Conservation (phyloP, 2,329 filamentous ascomycete genomes). For the Salinomyces thailandicus region DNA sequence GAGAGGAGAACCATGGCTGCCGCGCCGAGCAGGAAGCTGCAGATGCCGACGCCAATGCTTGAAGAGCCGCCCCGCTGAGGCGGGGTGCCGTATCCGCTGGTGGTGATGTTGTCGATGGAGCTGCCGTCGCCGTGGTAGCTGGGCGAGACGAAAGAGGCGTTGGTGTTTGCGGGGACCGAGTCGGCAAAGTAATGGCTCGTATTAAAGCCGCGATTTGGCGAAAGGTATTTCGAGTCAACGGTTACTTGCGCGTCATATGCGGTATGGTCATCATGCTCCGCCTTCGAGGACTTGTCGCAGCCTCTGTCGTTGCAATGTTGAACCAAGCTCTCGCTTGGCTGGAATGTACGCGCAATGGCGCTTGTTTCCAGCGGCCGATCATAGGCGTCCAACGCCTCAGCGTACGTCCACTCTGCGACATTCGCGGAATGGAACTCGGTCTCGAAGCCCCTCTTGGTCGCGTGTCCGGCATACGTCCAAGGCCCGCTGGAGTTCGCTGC, state of each 20-base stretch:
- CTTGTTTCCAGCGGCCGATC: conserved; percentile 24
- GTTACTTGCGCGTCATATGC: conserved; percentile 16
- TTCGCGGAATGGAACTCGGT: conserved; percentile 22
- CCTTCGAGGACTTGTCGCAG: conserved; percentile 19
- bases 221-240: conserved; percentile 17
- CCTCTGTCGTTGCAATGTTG: conserved; percentile 24
- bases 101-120: neutral
- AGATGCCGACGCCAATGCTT: conserved; percentile 2
- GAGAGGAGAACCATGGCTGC: conserved; percentile 3
- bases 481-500: conserved; percentile 26
- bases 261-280: conserved; percentile 11
- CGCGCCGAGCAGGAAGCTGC: conserved; percentile 6
- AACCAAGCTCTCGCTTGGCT: conserved; percentile 23
- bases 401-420: conserved; percentile 22
- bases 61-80: neutral
- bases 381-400: conserved; percentile 23
- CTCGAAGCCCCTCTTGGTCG: conserved; percentile 36
- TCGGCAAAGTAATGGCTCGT: conserved; percentile 24
- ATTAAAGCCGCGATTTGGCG: conserved; percentile 24
- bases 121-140: neutral
- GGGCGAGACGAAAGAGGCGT: neutral
- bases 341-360: conserved; percentile 27
- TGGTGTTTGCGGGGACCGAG: neutral
- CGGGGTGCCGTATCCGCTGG: neutral
- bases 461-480: conserved; percentile 30